A percentile compares a stretch with the other conserved stretches of the same genome.
Evolutionary conservation across 225 moss, liverwort and hornwort genomes (phyloP).

Genomic region (Polytrichum formosum): DNA sequence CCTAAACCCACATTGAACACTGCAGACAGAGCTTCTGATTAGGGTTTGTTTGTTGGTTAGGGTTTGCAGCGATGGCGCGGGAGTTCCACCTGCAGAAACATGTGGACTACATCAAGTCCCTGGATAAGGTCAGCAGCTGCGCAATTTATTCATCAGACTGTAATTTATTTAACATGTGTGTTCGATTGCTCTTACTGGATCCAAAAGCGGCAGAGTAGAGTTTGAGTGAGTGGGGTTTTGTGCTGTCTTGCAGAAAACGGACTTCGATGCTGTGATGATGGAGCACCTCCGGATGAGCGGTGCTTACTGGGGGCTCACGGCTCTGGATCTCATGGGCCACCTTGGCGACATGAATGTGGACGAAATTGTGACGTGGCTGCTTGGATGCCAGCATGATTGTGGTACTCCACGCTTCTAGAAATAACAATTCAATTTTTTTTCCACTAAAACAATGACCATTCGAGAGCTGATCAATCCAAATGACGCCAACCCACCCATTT

Average conservation of each 20-base stretch:
- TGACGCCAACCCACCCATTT: conserved; percentile 7
- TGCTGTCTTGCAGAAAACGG: conserved; percentile 44
- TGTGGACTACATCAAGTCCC: conserved; percentile 80
- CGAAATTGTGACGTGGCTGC: conserved; percentile 70
- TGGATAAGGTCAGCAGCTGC: conserved; percentile 54
- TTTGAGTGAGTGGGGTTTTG: not conserved
- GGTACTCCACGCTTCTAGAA: conserved; percentile 24
- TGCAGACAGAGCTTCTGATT: no score
- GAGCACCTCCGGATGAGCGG: conserved; percentile 96
- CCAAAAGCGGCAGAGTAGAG: not conserved
- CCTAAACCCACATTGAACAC: no score
- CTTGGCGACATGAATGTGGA: conserved; percentile 61
- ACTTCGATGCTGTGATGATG: conserved; percentile 78
- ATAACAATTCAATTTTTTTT: no score
- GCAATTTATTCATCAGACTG: no score
- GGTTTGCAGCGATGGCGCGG: conserved; percentile 11
- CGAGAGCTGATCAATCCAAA: conserved; percentile 3
- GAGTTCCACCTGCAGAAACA: conserved; percentile 64
- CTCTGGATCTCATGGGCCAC: conserved; percentile 78
- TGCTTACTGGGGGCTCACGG: conserved; percentile 89
- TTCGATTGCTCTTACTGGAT: no score
- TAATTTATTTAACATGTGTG: no score
- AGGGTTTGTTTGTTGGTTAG: no score
- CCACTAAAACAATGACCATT: conserved; percentile 1
- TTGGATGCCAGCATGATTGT: conserved; percentile 69